phyloP scores from a whole-genome alignment of 2,329 filamentous ascomycete species.

The Pseudocercospora crystallina region DNA sequence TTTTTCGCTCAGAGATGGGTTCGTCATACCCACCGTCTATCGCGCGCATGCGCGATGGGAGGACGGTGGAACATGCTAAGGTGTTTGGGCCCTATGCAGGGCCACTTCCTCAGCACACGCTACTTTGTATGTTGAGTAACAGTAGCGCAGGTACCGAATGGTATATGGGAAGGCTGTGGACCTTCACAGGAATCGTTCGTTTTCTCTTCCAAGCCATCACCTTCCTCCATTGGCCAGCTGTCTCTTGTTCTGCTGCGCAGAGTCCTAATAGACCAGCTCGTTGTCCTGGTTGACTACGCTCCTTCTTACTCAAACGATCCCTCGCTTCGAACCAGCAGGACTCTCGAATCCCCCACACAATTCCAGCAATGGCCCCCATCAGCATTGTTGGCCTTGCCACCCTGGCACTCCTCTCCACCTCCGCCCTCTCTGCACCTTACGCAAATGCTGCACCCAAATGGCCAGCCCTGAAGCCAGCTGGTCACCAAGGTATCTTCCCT shows the following conservation, averaged over 20 bases:
- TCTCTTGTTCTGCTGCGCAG: too few relatives aligned
- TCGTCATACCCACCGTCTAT: conserved; percentile 5
- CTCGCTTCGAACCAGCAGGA: conserved; percentile 1
- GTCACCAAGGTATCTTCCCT: conserved; percentile 4
- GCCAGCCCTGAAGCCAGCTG: neutral
- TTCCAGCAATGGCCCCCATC: conserved; percentile 12
- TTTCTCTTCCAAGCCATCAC: neutral
- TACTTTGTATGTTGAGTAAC: conserved; percentile 1
- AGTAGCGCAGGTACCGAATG: neutral
- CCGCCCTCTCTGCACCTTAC: conserved; percentile 5
- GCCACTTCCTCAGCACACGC: too few relatives aligned
- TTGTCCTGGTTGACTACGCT: conserved; percentile 11
- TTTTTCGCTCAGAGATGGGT: conserved; percentile 3
- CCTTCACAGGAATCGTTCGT: neutral
- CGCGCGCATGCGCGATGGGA: neutral
- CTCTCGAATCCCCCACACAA: neutral
- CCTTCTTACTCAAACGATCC: conserved; percentile 2
- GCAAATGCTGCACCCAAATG: neutral
- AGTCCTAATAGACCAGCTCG: conserved; percentile 2
- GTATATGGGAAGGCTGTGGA: neutral
- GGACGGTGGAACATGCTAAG: too few relatives aligned
- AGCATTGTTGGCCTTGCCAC: conserved; percentile 6
- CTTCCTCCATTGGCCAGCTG: too few relatives aligned
- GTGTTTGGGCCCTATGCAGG: too few relatives aligned
- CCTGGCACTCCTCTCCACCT: conserved; percentile 8